Conservation (phyloP, 208 protist species). For the Histomonas meleagridis region DNA sequence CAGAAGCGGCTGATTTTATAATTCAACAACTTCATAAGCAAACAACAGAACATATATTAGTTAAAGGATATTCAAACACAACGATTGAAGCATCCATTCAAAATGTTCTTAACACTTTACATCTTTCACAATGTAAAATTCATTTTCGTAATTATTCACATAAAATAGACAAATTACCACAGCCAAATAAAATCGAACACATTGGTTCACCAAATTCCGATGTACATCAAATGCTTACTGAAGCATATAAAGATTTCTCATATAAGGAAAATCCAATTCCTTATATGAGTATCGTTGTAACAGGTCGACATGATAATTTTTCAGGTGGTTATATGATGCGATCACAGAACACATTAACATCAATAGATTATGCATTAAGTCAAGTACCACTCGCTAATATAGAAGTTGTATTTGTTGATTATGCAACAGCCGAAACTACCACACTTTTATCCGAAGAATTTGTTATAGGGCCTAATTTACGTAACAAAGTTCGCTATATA, state of each 20-base stretch:
- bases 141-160: neutral
- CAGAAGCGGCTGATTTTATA: slow-evolving; percentile 1
- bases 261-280: neutral
- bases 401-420: slow-evolving; percentile 26
- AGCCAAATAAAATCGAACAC: neutral
- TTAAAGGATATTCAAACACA: neutral
- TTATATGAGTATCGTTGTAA: neutral
- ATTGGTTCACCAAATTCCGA: neutral
- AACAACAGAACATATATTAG: neutral
- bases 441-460: neutral
- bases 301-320: neutral
- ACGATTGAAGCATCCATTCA: neutral
- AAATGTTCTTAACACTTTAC: neutral
- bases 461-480: neutral
- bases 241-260: neutral
- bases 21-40: neutral
- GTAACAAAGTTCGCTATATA: neutral
- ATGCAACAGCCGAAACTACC: neutral
- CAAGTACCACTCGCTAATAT: neutral
- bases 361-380: neutral
- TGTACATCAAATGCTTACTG: neutral
- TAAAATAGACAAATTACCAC: neutral
- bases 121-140: neutral
- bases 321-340: neutral
- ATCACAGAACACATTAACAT: neutral